Base-by-base conservation (phyloP, 2,329 filamentous ascomycete genomes). In the Didymella pomorum region DNA sequence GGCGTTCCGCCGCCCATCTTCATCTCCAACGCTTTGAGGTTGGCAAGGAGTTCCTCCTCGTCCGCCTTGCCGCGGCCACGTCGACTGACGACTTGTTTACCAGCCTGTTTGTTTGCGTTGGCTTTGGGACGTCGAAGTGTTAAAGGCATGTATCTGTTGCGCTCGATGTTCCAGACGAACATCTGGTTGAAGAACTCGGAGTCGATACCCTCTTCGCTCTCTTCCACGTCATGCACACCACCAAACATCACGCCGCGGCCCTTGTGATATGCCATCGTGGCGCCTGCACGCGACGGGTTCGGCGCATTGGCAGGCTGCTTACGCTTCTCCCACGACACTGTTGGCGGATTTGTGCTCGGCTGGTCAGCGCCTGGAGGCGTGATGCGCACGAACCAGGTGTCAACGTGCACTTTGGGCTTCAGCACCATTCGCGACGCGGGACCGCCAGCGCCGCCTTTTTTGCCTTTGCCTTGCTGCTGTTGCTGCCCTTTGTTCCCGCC, bases 141-240 rank as follows among this genome's bases (percentile, higher is more conserved):
- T 43, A 98, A 82, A 2, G 90, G 91, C 81, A 98, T 97, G 80
- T 97, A 98, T 9, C 95, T 85, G 74, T 99, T 99, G 58, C 94
- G 87, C 71, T 98, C 95, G 62, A 97, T 88, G 72, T 96, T 97
- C 92, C 93, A 98, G 5, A 93, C 91, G 71, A 91, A 96, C 23
- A 98, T 79, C 55, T 89, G 86, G 69, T 97, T 94, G 81, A 98
- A 99, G 79, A 99, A 99, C 75, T 97, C 93, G 72, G 92, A 96
- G 53, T 99, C 94, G 66, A 99, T 96, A 3, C 91, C 93, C 76
- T 99, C 95, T 74, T 97, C 93, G 64, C 87, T 94, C 73, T 93
- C 86, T 76, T 96, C 92, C 0, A 96, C 90, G 67, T 97, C 93
- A 70, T 97, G 92, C 4, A 99, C 95, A 51, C 95, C 95, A 43